Evolutionary conservation across 768 basidiomycete genomes (phyloP), one percentile per base, ranked within the genome.

Genomic region (Leccinum olivaceopallidum): DNA sequence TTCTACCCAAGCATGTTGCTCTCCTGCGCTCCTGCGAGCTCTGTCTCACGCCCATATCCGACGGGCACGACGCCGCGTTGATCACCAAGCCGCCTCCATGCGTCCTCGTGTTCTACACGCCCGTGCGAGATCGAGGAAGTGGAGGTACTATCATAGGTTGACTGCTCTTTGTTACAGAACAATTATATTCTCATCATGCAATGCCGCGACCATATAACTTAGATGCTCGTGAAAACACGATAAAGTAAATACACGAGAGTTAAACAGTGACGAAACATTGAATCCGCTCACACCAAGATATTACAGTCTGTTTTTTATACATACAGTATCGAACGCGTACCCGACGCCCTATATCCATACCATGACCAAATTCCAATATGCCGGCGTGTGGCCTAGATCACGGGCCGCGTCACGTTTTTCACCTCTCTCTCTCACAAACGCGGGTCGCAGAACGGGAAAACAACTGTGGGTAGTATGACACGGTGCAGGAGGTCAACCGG

Each of bases 71-170:
- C 18, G 51, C 32, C 9, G 58, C 50, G 5, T 53, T 63, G 32
- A 48, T 57, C 49, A 47, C 50, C 12, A 13, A 55, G 9, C 67
- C 65, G 3, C 63, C 67, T 24, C 79, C 81, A 5, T 77, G 76
- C 55, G 75, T 94, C 0, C 83, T 95, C 1, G 91, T 94, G 1
- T 96, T 97, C 74, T 95, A 90, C 72, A 88, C 89, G 7, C 28
- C 28, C 28, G 28, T 28, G 28, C 28, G 28, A 28, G 28, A 28
- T 28, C 28, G 28, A 28, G 28, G 28, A 28, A 28, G 28, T 28
- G 28, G 28, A 28, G 28, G 28, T 28, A 28, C 28, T 28, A 28
- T 28, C 28, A 28, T 28, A 28, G 28, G 28, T 28, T 28, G 28
- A 28, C 28, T 28, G 28, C 28, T 28, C 28, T 28, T 28, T 28